A percentile compares a stretch with the other conserved stretches of the same genome.
phyloP scores from a whole-genome alignment of 2,329 filamentous ascomycete genomes.

The Cladosporium sp. region DNA sequence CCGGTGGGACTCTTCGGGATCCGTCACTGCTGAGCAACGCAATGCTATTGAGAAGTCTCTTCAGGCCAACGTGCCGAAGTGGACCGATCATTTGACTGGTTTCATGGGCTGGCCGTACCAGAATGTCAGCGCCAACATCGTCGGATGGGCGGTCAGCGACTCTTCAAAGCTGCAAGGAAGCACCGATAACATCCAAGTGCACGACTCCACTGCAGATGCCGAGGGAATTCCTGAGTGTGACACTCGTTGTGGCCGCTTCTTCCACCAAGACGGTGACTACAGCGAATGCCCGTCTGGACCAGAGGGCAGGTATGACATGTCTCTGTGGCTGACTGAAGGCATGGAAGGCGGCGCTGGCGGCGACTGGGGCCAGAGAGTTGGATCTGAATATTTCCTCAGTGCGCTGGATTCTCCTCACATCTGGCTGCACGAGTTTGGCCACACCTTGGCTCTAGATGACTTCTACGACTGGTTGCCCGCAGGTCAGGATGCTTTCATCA shows the following conservation, averaged over 20 bases:
- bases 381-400: conserved; percentile 39
- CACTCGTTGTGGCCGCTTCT: conserved; percentile 39
- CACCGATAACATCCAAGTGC: conserved; percentile 34
- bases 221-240: conserved; percentile 40
- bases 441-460: conserved; percentile 41
- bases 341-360: conserved; percentile 41
- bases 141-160: conserved; percentile 41
- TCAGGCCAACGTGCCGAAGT: conserved; percentile 34
- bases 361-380: conserved; percentile 44
- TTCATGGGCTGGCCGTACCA: conserved; percentile 41
- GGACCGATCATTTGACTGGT: conserved; percentile 40
- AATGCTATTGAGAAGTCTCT: conserved; percentile 32
- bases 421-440: conserved; percentile 43
- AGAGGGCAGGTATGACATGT: conserved; percentile 40
- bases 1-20: conserved; percentile 38
- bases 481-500: conserved; percentile 39
- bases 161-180: conserved; percentile 34
- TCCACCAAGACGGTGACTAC: conserved; percentile 41
- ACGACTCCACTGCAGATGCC: conserved; percentile 35
- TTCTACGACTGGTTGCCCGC: conserved; percentile 43
- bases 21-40: conserved; percentile 36
- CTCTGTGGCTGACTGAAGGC: conserved; percentile 45
- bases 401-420: conserved; percentile 40
- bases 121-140: conserved; percentile 36
- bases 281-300: conserved; percentile 35